Base-by-base conservation (phyloP, 495 filamentous ascomycete genomes). In the Bacidia gigantensis region DNA sequence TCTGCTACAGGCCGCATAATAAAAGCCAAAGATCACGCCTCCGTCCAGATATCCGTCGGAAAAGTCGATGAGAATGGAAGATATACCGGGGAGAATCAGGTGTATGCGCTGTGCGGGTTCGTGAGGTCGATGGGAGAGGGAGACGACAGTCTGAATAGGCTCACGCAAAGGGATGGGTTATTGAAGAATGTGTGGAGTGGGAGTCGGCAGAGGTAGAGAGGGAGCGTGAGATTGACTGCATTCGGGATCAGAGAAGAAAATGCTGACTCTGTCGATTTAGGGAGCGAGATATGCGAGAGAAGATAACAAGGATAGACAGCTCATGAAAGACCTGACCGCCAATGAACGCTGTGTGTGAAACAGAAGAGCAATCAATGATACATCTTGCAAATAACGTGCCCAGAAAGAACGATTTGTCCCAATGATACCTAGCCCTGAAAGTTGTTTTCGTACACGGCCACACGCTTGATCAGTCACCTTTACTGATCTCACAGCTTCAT, bases 11-110 rank as follows among this genome's bases (percentile, higher is more conserved):
- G 86, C 83, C 82, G 86, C 72, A 95, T 97, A 81, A 95, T 97
- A 82, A 95, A 95, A 78, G 86, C 92, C 76, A 95, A 96, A 75
- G 92, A 93, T 74, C 87, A 93, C 77, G 87, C 85, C 62, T 89
- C 84, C 51, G 89, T 89, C 61, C 85, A 95, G 76, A 84, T 94
- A 45, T 72, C 81, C 61, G 76, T 95, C 68, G 88, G 85, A 69
- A 90, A 93, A 71, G 84, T 95, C 64, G 88, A 95, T 72, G 89
- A 96, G 73, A 86, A 86, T 74, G 90, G 92, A 60, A 85, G 89
- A 62, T 87, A 96, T 78, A 92, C 87, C 57, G 87, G 88, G 65
- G 92, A 97, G 77, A 95, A 88, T 81, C 83, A 95, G 72, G 84
- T 87, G 63, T 96, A 94, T 67, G 93, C 92, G 58, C 82, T 99